Evolutionary conservation across 2,329 filamentous ascomycete species (phyloP), one percentile per base, ranked within the genome.

Genomic region (Pseudopyrenochaeta lycopersici): DNA sequence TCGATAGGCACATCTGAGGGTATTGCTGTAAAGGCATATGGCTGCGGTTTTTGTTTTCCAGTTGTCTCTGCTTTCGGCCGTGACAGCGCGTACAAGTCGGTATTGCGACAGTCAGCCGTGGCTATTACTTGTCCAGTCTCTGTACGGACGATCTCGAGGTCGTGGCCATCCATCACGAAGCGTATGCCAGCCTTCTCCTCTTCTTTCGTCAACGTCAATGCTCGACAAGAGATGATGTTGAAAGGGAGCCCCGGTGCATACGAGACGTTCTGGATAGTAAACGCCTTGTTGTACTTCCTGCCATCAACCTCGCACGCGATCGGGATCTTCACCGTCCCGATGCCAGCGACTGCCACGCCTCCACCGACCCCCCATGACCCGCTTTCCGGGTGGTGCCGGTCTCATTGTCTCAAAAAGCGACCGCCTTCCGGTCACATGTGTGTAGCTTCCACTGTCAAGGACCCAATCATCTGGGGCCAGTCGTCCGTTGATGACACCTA

Each of bases 81-180:
- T 27, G 9, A 27, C 9, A 27, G 23, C 9, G n/a, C 27, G n/a
- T 45, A 45, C n/a, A 45, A 14, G 17, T 45, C 29, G 7, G 42
- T 45, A 29, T 9, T 45, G 27, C 42, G 42, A 29, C n/a, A 45
- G 18, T 45, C 27, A 35, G 42, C 42, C 31, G 42, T 45, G 42
- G 42, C 42, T 45, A 45, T 45, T 17, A 45, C 42, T 21, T 45
- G 27, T 9, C 27, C 27, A 35, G 42, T 45, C 27, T 32, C 42
- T 32, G 42, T 45, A 23, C 42, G 42, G 10, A 45, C 42, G 17
- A 45, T 45, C 42, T 45, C 42, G 14, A 45, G 42, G 29, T 45
- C 42, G 29, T 45, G n/a, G 31, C 42, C 27, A 45, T 45, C 42
- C 27, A 45, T 45, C 6, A 45, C 27, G n/a, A 45, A 45, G 42